These are phyloP conservation scores for Candida boleticola DNA, from an alignment of 805 yeast species.

Conservation along the genomic window DNA sequence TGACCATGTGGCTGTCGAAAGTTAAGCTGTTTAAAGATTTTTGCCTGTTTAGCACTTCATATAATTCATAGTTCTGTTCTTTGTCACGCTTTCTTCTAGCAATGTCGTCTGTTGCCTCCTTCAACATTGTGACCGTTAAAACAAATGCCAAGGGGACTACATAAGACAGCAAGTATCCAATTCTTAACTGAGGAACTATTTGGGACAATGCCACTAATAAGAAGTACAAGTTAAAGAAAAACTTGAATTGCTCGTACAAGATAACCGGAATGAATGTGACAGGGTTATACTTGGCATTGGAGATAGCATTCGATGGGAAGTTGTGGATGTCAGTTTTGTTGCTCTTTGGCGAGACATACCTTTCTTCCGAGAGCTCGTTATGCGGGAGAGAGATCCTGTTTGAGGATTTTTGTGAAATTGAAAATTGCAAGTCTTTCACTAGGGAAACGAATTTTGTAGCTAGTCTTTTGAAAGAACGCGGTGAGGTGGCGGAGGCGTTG, in stretches of 20 bases:
- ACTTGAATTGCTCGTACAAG: conserved; percentile 93
- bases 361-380: conserved; percentile 17
- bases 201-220: conserved; percentile 92
- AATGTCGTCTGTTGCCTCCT: conserved; percentile 93
- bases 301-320: conserved; percentile 71
- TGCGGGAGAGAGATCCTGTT: background rate
- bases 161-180: conserved; percentile 91
- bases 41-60: conserved; percentile 56
- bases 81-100: conserved; percentile 85
- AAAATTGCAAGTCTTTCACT: background rate
- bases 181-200: conserved; percentile 81
- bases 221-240: conserved; percentile 91
- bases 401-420: background rate
- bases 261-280: conserved; percentile 84
- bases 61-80: conserved; percentile 83
- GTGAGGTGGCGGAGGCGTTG: conserved; percentile 8
- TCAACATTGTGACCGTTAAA: conserved; percentile 85
- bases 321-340: conserved; percentile 22
- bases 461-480: background rate
- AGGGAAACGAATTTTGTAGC: background rate
- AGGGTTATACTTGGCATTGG: conserved; percentile 92
- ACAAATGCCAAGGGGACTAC: conserved; percentile 95
- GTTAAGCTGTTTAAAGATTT: conserved; percentile 15
- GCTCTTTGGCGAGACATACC: conserved; percentile 41
- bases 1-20: conserved; percentile 24